Evolutionary conservation across 306 rosid genomes (phyloP), one percentile per base, ranked within the genome.

Genomic region (Cicer cuneatum): DNA sequence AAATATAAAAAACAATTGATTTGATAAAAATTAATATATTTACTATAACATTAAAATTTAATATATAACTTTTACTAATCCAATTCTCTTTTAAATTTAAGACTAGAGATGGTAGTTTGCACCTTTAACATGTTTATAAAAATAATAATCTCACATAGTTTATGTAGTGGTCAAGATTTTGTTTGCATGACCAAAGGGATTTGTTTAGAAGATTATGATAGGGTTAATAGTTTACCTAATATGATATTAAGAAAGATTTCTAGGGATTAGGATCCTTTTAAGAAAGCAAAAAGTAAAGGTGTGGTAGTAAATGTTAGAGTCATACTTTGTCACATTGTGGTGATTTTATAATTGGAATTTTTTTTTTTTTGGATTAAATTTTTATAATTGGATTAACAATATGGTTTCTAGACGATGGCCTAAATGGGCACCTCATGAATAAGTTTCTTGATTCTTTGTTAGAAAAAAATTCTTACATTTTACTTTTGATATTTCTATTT

Each of bases 251-350:
- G 69, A 83, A 88, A 77, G 56, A 66, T 24, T 80, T 86, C 46
- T 86, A 62, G 92, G 97, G 95, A 89, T 87, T 86, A 87, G 84
- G 70, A 59, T 80, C 56, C 83, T 82, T 84, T 84, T 39, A 81
- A 91, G 82, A 81, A 84, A 86, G 81, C 76, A 71, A 60, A 81
- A 54, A 69, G 68, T 75, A 81, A 85, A 80, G 78, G 51, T 43
- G 67, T 46, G 7, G 60, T 62, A 21, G 82, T 84, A 81, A 80
- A 60, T 73, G 42, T 64, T 69, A 52, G 51, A 51, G 47, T 19
- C 70, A 35, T 72, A 40, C 58, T 82, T 75, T 80, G 88, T 84
- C 81, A 82, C 78, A 75, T 67, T 84, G 80, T 42, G 72, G 73
- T 72, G 61, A 75, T 59, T 77, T 77, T 79, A 42, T 56, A 69